phyloP scores from a whole-genome alignment of 164 flowering plant species.

The Kingdonia uniflora region DNA sequence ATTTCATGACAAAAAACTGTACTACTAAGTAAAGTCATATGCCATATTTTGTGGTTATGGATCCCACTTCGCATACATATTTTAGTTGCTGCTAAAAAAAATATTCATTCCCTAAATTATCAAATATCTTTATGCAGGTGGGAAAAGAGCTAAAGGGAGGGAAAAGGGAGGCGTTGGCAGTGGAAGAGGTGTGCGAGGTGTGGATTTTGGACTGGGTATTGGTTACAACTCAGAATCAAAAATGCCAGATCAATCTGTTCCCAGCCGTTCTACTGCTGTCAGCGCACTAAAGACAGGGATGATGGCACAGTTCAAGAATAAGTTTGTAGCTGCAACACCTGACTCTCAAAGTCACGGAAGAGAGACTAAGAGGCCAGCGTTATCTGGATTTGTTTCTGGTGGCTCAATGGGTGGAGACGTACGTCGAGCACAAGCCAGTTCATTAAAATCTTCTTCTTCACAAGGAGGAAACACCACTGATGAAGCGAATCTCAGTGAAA shows the following conservation, averaged over 20 bases:
- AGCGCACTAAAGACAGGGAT: conserved; percentile 64
- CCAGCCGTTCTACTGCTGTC: conserved; percentile 61
- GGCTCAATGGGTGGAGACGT: conserved; percentile 83
- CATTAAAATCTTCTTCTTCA: conserved; percentile 24
- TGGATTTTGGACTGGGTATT: conserved; percentile 93
- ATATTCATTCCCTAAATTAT: not conserved
- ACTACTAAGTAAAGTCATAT: too few species aligned
- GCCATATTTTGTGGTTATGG: too few species aligned
- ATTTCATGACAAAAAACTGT: too few species aligned
- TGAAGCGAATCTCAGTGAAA: conserved; percentile 22
- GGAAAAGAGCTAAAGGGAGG: conserved; percentile 62
- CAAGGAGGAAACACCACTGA: conserved; percentile 20
- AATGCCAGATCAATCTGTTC: conserved; percentile 25
- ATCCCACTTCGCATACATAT: too few species aligned
- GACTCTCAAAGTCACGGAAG: conserved; percentile 37
- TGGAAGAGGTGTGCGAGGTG: conserved; percentile 93
- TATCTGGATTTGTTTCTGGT: conserved; percentile 91
- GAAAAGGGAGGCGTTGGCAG: conserved; percentile 31
- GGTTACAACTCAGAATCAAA: conserved; percentile 66
- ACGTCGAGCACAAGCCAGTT: conserved; percentile 21
- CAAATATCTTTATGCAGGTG: conserved; percentile 34
- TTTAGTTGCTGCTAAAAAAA: too few species aligned
- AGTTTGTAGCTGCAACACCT: conserved; percentile 83
- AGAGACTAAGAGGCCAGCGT: conserved; percentile 36
- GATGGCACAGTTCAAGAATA: conserved; percentile 84